Base-by-base conservation (phyloP, 441 rosid species). In the Hypseocharis bilobata region DNA sequence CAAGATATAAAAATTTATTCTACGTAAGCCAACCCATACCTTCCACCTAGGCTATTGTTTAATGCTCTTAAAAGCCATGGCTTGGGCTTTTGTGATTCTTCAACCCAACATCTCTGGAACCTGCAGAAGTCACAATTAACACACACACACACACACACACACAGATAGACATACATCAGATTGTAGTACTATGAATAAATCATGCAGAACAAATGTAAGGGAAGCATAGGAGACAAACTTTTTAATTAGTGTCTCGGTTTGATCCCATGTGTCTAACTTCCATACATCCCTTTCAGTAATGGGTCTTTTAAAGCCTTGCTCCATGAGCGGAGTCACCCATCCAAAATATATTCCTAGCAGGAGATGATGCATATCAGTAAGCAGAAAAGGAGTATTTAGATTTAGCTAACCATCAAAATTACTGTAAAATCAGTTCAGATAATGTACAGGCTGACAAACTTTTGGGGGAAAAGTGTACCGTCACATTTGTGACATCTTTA, bases 1-100 rank as follows among this genome's bases (percentile, higher is more conserved):
- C 11, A 20, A 19, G 4, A 23, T n/a, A 17, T 1, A 0, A 4
- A 11, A n/a, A 52, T 23, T 34, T 32, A 60, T 3, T 11, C 19
- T 2, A 34, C 19, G 28, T 26, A 52, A 54, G 16, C 19, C 60
- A 60, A 27, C 13, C 4, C 64, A 3, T 91, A 84, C 99, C 98
- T 85, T 84, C 88, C 91, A 44, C 98, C 99, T 80, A 94, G 91
- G 78, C 98, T 88, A 67, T 73, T 70, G 78, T 76, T 74, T 73
- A 94, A 74, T 64, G 96, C 92, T 74, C 96, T 85, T 63, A 94
- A 80, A 55, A 94, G 94, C 99, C 96, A 94, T 4, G 99, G 97
- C 68, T 78, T 94, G 44, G 89, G 79, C 71, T 71, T 84, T 63
- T 67, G 80, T 68, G 84, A 81, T 83, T 94, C 99, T 74, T 84